phyloP scores from a whole-genome alignment of 495 filamentous ascomycete genomes.

The Apodospora peruviana region DNA sequence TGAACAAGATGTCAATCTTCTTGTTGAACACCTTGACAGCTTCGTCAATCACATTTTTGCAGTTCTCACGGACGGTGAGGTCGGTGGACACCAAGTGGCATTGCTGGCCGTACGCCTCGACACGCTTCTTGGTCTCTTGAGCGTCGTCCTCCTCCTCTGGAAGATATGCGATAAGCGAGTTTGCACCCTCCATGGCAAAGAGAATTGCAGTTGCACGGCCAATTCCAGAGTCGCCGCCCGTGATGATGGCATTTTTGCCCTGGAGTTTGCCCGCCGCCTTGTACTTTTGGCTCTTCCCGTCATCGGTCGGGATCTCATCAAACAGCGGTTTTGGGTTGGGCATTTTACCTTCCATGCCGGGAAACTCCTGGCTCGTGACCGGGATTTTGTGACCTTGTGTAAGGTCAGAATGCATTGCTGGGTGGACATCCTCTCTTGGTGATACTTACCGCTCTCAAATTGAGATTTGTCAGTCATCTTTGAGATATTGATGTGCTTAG shows the following conservation, averaged over 20 bases:
- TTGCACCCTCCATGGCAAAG: constrained; percentile 79
- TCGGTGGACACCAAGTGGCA: constrained; percentile 58
- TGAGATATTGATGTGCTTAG: constrained; percentile 1
- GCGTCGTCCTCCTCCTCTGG: constrained; percentile 75
- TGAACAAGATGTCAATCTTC: constrained; percentile 67
- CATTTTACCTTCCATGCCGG: constrained; percentile 64
- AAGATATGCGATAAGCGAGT: constrained; percentile 67
- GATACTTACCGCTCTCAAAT: constrained; percentile 46
- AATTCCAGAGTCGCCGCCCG: constrained; percentile 78
- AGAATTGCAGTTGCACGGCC: constrained; percentile 73
- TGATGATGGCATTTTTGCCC: constrained; percentile 73
- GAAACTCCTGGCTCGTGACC: constrained; percentile 60
- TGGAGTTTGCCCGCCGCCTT: constrained; percentile 71
- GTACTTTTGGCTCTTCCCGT: constrained; percentile 68
- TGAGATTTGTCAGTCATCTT: constrained; percentile 36
- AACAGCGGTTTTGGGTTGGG: constrained; percentile 55
- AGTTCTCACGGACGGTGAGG: constrained; percentile 57
- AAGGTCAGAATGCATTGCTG: background rate
- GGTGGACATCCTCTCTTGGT: background rate
- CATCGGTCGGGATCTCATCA: constrained; percentile 63
- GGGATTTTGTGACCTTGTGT: constrained; percentile 60
- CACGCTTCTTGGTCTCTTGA: constrained; percentile 61
- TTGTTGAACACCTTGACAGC: constrained; percentile 58
- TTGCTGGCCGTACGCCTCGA: constrained; percentile 59
- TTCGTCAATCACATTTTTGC: constrained; percentile 61